phyloP scores from a whole-genome alignment of 2,329 filamentous ascomycete genomes.

The Diaporthe longicolla region DNA sequence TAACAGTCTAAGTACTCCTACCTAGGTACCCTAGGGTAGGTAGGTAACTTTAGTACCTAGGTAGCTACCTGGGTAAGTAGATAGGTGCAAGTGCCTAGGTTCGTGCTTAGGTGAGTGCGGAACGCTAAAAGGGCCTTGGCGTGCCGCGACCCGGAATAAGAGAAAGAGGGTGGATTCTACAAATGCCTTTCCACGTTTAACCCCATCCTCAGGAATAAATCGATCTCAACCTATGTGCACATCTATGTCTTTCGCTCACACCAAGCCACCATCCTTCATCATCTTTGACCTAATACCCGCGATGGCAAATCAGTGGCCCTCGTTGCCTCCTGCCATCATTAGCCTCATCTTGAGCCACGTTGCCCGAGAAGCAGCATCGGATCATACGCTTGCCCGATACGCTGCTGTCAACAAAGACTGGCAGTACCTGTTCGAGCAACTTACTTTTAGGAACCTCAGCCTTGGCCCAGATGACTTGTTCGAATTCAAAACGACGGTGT shows the following conservation, averaged over 20 bases:
- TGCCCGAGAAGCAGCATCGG: neutral
- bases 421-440: slow-evolving; percentile 1
- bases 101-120: neutral
- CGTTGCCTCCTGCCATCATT: neutral
- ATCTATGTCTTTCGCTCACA: neutral
- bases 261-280: too few species aligned
- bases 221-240: neutral
- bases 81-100: too few species aligned
- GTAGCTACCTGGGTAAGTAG: too few species aligned
- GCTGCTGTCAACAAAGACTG: slow-evolving; percentile 6
- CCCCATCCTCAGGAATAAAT: neutral
- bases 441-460: neutral
- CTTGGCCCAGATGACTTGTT: neutral
- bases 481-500: neutral
- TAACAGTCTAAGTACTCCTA: neutral
- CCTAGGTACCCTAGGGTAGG: too few species aligned
- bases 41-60: too few species aligned
- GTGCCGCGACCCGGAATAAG: neutral
- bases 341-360: neutral
- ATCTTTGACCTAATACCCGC: neutral
- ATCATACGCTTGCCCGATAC: neutral
- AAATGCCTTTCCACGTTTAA: neutral
- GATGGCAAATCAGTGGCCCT: neutral
- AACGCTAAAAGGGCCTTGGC: neutral
- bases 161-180: neutral